A percentile compares a stretch with the other conserved stretches of the same genome.
Conservation (phyloP, 495 filamentous ascomycete species). For the Penicillium robsamsonii region DNA sequence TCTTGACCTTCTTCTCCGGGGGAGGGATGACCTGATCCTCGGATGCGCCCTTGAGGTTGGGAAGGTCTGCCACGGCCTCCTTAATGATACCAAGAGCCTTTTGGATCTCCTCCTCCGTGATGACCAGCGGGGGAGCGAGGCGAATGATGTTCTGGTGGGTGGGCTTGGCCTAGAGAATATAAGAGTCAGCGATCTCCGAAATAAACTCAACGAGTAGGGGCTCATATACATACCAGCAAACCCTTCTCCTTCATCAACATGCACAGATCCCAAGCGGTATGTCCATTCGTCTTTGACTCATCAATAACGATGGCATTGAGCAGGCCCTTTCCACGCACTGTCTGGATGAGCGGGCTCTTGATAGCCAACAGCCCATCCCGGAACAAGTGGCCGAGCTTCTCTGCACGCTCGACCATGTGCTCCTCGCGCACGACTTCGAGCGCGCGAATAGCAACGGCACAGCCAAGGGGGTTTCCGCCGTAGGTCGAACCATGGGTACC, state of each 20-base stretch:
- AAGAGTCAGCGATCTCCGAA: constrained; percentile 29
- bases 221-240: constrained; percentile 63
- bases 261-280: constrained; percentile 96
- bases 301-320: constrained; percentile 97
- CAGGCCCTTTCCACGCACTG: constrained; percentile 86
- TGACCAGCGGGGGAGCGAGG: constrained; percentile 56
- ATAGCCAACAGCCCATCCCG: constrained; percentile 69
- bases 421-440: constrained; percentile 93
- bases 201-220: not conserved
- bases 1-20: constrained; percentile 51
- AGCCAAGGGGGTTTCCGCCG: constrained; percentile 95
- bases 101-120: constrained; percentile 54
- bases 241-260: constrained; percentile 95
- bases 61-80: constrained; percentile 48
- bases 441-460: constrained; percentile 94
- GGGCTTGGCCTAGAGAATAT: constrained; percentile 75
- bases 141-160: constrained; percentile 95
- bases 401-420: constrained; percentile 76
- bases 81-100: constrained; percentile 51
- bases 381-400: constrained; percentile 79
- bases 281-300: constrained; percentile 78
- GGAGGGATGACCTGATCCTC: constrained; percentile 49
- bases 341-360: constrained; percentile 74
- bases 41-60: constrained; percentile 44
- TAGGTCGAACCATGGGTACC: constrained; percentile 97